Evolutionary conservation across 2,329 filamentous ascomycete genomes (phyloP), one percentile per base, ranked within the genome.

Genomic region (Helotiales sp.): DNA sequence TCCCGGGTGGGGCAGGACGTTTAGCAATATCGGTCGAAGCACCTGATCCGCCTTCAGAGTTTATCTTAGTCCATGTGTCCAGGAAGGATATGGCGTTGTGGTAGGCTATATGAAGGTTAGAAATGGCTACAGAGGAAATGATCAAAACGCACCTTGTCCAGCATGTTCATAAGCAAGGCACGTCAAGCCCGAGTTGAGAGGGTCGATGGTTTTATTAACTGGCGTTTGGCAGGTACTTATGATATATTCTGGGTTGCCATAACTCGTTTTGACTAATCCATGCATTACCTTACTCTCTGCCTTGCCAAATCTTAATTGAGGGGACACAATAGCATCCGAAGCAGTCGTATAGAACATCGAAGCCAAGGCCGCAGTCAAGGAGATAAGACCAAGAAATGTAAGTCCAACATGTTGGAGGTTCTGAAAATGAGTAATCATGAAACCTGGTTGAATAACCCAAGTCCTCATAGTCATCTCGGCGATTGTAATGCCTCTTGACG

Each of bases 381-480:
- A 83, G 2, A 91, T 67, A 1, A 79, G 69, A 0, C 90, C 90
- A 1, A 93, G 74, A 0, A 89, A 63, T 0, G 86, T 88, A 1
- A 82, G 62, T 0, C 79, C 86, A 0, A 87, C 86, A 58, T 88
- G 86, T 5, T 81, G 79, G 1, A 92, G 74, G 3, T 81, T 82
- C 60, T 87, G 79, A 72, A 79, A 88, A 64, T 90, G 85, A 0
- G 87, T 89, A 19, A 93, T 76, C 61, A 93, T 77, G 0, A 84
- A 87, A 0, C 90, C 90, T 0, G 89, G 88, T 71, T 88, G 84
- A 74, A 86, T 82, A 19, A 88, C 81, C 90, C 89, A 93, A 42
- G 81, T 81, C 47, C 89, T 81, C 88, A 93, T 91, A 15, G 82
- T 87, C 76, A 93, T 83, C 67, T 93, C 89, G 0, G 90, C 86